Base-by-base conservation (phyloP, 164 flowering plant genomes). In the Tinospora cordifolia region DNA sequence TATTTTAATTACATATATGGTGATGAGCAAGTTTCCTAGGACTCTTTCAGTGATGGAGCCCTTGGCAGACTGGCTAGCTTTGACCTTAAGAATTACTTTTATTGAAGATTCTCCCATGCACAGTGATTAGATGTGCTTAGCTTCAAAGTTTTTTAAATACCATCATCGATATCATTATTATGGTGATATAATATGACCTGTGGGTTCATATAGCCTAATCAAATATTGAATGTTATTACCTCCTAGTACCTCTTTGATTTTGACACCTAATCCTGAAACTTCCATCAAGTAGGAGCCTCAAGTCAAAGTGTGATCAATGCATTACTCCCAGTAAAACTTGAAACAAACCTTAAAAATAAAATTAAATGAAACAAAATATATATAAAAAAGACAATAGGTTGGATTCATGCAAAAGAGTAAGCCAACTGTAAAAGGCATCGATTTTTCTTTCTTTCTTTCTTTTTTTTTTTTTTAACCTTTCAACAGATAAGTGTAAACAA, bases 21-120 rank as follows among this genome's bases (percentile, higher is more conserved):
- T 40, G 13, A 36, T 66, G 8, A 46, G 27, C 10, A 8, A 14
- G 11, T 41, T 22, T 66, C 17, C 51, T 65, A 64, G 63, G 47
- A 69, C 71, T n/a, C 30, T 25, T 54, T 27, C 34, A 38, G n/a
- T 69, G 64, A 54, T 69, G 71, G 71, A 49, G 38, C 65, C 71
- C 36, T 38, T 15, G 58, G 15, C 21, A 8, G 36, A 30, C 13
- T 40, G 10, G 49, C 71, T 47, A 57, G 58, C 19, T 38, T 69
- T 11, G 71, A 69, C 71, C 10, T n/a, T 25, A 19, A 54, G n/a
- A 54, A 19, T 54, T 54, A 54, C 11, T 19, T 27, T 70, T 24
- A 27, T 24, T 15, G 25, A n/a, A 63, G 41, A 63, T 71, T 44
- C 67, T 36, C 11, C 25, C 60, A 63, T 63, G 44, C 44, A 62